Base-by-base conservation (phyloP, 2,329 filamentous ascomycete genomes). In the Emericellopsis cladophorae region DNA sequence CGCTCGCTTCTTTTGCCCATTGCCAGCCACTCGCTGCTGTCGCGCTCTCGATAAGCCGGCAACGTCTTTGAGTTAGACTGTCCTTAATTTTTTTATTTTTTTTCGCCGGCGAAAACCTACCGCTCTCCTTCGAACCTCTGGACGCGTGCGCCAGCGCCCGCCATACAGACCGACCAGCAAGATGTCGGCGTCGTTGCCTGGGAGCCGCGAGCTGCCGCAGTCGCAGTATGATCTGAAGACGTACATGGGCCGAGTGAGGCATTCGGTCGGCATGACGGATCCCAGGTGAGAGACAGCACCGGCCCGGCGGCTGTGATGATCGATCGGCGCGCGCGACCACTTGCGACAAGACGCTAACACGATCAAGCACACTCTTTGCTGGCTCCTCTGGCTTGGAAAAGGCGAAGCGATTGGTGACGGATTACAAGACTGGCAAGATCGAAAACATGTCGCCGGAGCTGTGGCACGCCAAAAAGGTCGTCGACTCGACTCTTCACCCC, bases 381-480 rank as follows among this genome's bases (percentile, higher is more conserved):
- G 84, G 87, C 39, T 69, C 71, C 29, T 63, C 77, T 18, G 84
- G 87, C 35, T 79, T 98, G 48, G 87, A 95, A 54, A 68, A 84
- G 66, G 88, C 92, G 44, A 96, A 95, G 67, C 64, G 69, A 46
- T 69, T 94, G 51, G 72, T 98, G 45, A 73, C 82, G 11, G 72
- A 79, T 33, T 98, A 95, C 68, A 96, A 95, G 71, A 79, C 80
- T 54, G 89, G 88, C 49, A 77, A 84, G 61, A 68, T 85, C 45
- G 65, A 72, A 51, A 66, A 76, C 41, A 95, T 96, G 87, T 94
- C 81, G 15, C 81, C 86, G 2, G 85, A 95, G 53, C 66, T 98
- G 52, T 98, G 92, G 92, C 70, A 76, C 47, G 92, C 92, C 36
- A 98, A 98, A 75, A 95, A 95, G 72, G 79, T 95, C 49, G 85